These are phyloP conservation scores for Epichloe brachyelytri DNA, from an alignment of 2,329 filamentous ascomycete genomes.

Conservation along the genomic window DNA sequence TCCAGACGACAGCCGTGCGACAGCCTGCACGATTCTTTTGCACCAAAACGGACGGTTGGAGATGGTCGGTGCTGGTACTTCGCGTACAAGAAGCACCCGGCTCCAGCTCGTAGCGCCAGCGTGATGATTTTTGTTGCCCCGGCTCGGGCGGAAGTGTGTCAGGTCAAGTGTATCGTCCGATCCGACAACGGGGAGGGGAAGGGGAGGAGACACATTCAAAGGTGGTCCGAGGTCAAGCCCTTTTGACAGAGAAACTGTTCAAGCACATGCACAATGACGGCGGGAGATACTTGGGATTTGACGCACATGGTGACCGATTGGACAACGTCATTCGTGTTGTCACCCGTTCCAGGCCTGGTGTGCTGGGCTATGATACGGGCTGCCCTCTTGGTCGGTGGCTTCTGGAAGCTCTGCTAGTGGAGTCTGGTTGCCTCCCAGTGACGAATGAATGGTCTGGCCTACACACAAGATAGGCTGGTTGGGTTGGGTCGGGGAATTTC, in stretches of 20 bases:
- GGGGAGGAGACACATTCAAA: no score
- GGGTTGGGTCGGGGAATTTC: no score
- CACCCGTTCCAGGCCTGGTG: no score
- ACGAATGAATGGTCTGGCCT: background rate
- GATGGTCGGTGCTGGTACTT: background rate
- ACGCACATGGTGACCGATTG: background rate
- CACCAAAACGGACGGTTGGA: background rate
- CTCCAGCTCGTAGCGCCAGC: slow-evolving; percentile 6
- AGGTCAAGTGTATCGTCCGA: background rate
- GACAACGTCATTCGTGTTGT: slow-evolving; percentile 1
- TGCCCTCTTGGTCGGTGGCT: background rate
- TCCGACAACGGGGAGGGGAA: background rate
- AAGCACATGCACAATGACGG: background rate
- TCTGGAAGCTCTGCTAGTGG: background rate
- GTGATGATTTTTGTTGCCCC: slow-evolving; percentile 3
- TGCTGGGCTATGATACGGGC: no score
- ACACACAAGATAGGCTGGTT: no score
- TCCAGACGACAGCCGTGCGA: slow-evolving; percentile 10
- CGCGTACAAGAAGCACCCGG: slow-evolving; percentile 1
- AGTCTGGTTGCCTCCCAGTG: background rate
- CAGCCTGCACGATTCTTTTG: background rate
- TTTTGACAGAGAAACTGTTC: background rate
- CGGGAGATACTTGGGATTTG: background rate
- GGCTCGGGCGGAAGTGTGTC: background rate
- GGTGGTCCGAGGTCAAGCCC: background rate